phyloP scores from a whole-genome alignment of 768 basidiomycete genomes.

The Russula lepida region DNA sequence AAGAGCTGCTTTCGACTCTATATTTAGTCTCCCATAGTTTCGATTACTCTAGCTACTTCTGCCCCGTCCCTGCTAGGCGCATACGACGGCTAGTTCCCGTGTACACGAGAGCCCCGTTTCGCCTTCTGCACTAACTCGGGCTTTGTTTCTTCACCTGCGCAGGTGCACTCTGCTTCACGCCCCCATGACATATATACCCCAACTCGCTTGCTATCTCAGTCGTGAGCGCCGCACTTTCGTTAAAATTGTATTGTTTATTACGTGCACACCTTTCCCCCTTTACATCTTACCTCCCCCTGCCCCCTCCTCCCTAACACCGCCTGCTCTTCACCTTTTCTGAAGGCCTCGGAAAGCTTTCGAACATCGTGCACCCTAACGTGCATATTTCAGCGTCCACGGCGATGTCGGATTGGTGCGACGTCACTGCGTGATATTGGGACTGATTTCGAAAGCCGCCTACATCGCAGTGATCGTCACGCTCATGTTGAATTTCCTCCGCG shows the following conservation, averaged over 20 bases:
- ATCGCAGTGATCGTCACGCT: not conserved
- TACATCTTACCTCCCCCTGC: not conserved
- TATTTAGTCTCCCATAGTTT: not conserved
- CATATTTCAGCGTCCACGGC: not conserved
- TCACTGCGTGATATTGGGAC: not conserved
- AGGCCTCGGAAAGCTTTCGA: not conserved
- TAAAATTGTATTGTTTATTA: constrained; percentile 18
- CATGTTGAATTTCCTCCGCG: not conserved
- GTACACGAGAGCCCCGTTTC: not conserved
- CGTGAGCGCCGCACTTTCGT: constrained; percentile 16
- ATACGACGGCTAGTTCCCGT: not conserved
- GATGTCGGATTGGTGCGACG: not conserved
- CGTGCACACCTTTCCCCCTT: not conserved
- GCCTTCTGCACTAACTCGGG: not conserved
- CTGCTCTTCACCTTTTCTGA: not conserved
- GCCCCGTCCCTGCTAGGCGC: not conserved
- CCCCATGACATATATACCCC: constrained; percentile 16
- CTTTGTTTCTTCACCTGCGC: not conserved
- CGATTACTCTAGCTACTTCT: constrained; percentile 13
- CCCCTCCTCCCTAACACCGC: not conserved
- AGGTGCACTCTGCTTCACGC: constrained; percentile 1
- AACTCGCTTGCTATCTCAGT: constrained; percentile 16
- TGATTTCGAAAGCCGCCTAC: not conserved
- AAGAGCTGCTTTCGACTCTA: constrained; percentile 11
- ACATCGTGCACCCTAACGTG: not conserved